These are phyloP conservation scores for Aspergillus nidulans DNA, from an alignment of 495 filamentous ascomycete genomes.

Conservation along the genomic window DNA sequence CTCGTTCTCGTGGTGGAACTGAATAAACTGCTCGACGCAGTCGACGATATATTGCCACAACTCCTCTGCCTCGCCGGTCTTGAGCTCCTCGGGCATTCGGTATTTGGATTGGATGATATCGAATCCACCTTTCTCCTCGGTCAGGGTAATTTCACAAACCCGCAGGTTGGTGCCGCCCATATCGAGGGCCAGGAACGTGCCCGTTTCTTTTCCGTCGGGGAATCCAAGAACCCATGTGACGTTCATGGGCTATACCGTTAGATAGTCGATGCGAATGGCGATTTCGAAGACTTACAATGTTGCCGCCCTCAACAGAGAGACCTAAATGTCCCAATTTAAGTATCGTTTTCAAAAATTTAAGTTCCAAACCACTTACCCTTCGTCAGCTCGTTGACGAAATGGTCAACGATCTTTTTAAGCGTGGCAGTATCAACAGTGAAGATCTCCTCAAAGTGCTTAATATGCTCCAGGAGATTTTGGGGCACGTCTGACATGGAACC, in stretches of 20 bases:
- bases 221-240: constrained; percentile 96
- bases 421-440: constrained; percentile 76
- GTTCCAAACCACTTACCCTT: constrained; percentile 56
- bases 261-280: not conserved
- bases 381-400: constrained; percentile 83
- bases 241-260: constrained; percentile 81
- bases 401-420: constrained; percentile 82
- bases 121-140: constrained; percentile 88
- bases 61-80: constrained; percentile 83
- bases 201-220: constrained; percentile 83
- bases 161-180: constrained; percentile 99
- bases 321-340: constrained; percentile 40
- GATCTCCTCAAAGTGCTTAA: constrained; percentile 76
- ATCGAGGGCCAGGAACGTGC: constrained; percentile 89
- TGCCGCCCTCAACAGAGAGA: constrained; percentile 80
- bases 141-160: constrained; percentile 92
- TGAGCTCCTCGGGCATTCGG: constrained; percentile 91
- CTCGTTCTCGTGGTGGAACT: constrained; percentile 77
- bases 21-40: constrained; percentile 92
- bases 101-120: constrained; percentile 99
- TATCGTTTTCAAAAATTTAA: not conserved
- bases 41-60: constrained; percentile 98
- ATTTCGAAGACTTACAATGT: constrained; percentile 64
- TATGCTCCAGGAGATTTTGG: constrained; percentile 77
- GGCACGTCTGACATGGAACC: constrained; percentile 79